phyloP scores from a whole-genome alignment of 148 eudicot genomes.

The Rhododendron molle region DNA sequence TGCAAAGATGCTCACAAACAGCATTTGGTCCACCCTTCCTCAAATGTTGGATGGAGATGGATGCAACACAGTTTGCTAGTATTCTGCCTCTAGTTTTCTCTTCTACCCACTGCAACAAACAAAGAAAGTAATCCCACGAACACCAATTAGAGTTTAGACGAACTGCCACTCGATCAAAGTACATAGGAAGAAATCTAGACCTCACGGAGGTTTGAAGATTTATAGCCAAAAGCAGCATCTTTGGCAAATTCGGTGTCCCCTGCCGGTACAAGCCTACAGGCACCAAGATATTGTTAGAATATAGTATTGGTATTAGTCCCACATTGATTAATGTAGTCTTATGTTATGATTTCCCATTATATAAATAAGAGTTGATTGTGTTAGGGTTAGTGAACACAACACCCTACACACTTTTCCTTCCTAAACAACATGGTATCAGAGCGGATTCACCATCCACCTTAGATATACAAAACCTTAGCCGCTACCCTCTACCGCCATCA shows the following conservation, averaged over 20 bases:
- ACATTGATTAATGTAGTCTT: too few species aligned
- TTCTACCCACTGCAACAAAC: conserved; percentile 75
- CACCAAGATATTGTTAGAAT: too few species aligned
- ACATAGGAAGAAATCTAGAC: conserved; percentile 28
- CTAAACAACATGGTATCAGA: too few species aligned
- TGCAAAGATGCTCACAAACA: conserved; percentile 82
- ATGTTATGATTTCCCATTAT: too few species aligned
- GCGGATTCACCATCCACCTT: too few species aligned
- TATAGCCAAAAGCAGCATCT: conserved; percentile 95
- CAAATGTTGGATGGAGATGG: conserved; percentile 75
- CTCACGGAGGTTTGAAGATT: conserved; percentile 90
- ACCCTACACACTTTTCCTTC: too few species aligned
- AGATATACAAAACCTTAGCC: too few species aligned
- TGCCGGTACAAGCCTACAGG: conserved; percentile 87
- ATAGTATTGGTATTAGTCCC: too few species aligned
- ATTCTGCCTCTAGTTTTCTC: conserved; percentile 87
- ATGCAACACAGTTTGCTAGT: conserved; percentile 64
- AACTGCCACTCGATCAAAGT: not conserved
- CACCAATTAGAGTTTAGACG: not conserved
- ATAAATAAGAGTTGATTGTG: too few species aligned
- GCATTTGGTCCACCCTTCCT: conserved; percentile 87
- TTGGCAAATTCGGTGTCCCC: conserved; percentile 97
- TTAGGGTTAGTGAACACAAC: too few species aligned
- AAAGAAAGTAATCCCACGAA: conserved; percentile 5
- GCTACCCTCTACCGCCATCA: too few species aligned